Conservation (phyloP, 345 rosid species). For the Aquilaria yunnanensis region DNA sequence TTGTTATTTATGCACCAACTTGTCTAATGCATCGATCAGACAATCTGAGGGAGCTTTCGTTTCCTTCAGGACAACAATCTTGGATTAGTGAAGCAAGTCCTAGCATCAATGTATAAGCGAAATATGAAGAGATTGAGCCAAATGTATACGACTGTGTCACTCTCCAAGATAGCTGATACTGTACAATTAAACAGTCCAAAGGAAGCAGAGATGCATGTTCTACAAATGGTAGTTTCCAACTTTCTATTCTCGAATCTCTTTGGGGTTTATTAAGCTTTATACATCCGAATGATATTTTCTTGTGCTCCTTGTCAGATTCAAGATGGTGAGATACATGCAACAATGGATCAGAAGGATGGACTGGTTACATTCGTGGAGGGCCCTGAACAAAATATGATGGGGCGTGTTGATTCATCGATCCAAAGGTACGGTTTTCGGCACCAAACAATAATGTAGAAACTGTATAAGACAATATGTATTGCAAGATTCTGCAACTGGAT, state of each 20-base stretch:
- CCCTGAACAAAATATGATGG: slow-evolving; percentile 93
- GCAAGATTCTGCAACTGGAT: too few relatives aligned
- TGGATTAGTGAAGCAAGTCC: slow-evolving; percentile 90
- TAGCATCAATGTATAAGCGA: slow-evolving; percentile 87
- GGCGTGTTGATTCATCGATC: slow-evolving; percentile 72
- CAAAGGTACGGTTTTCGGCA: slow-evolving; percentile 46
- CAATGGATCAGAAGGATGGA: slow-evolving; percentile 97
- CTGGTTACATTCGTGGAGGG: slow-evolving; percentile 99
- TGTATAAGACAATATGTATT: too few relatives aligned
- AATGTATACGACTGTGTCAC: slow-evolving; percentile 81
- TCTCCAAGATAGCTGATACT: slow-evolving; percentile 85
- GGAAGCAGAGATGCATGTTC: slow-evolving; percentile 98
- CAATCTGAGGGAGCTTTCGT: background rate
- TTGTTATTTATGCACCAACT: too few relatives aligned
- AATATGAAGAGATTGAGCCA: slow-evolving; percentile 95
- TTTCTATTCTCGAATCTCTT: too few relatives aligned
- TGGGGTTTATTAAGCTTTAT: background rate
- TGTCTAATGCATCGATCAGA: too few relatives aligned
- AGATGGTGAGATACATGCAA: slow-evolving; percentile 95
- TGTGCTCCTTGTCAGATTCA: slow-evolving; percentile 49
- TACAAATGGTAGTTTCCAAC: slow-evolving; percentile 68
- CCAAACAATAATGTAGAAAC: too few relatives aligned
- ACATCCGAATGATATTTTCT: slow-evolving; percentile 1
- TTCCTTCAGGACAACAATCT: slow-evolving; percentile 75
- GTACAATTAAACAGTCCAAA: slow-evolving; percentile 74